phyloP scores from a whole-genome alignment of 495 filamentous ascomycete genomes.

The Xylaria intraflava region DNA sequence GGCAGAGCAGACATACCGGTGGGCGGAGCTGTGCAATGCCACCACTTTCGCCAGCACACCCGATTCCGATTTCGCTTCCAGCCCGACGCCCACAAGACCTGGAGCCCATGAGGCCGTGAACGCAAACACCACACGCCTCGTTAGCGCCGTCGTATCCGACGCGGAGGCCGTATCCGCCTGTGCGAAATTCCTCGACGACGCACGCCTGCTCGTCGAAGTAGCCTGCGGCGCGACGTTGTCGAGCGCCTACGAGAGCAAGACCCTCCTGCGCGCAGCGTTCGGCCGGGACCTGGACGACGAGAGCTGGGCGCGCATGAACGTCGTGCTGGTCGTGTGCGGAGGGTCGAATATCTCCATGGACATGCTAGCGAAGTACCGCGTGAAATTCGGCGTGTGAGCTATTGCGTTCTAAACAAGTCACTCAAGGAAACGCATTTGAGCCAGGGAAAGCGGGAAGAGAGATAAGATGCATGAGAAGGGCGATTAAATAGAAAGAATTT shows the following conservation, averaged over 20 bases:
- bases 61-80: not conserved
- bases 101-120: slow-evolving; percentile 16
- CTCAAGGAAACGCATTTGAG: not conserved
- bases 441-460: not conserved
- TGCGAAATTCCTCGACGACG: slow-evolving; percentile 72
- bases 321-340: slow-evolving; percentile 85
- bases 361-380: slow-evolving; percentile 56
- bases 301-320: slow-evolving; percentile 52
- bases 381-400: slow-evolving; percentile 40
- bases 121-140: slow-evolving; percentile 33
- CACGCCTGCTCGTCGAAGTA: slow-evolving; percentile 71
- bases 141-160: slow-evolving; percentile 67
- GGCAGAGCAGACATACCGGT: slow-evolving; percentile 62
- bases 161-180: slow-evolving; percentile 72
- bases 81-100: slow-evolving; percentile 10
- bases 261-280: slow-evolving; percentile 52
- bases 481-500: not conserved
- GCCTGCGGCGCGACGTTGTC: slow-evolving; percentile 76
- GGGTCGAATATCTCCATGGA: slow-evolving; percentile 69
- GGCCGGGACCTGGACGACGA: slow-evolving; percentile 49
- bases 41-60: not conserved
- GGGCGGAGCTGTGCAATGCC: slow-evolving; percentile 29
- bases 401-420: not conserved
- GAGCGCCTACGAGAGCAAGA: slow-evolving; percentile 52
- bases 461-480: not conserved